Conservation (phyloP, 306 rosid genomes). For the Trifolium repens region DNA sequence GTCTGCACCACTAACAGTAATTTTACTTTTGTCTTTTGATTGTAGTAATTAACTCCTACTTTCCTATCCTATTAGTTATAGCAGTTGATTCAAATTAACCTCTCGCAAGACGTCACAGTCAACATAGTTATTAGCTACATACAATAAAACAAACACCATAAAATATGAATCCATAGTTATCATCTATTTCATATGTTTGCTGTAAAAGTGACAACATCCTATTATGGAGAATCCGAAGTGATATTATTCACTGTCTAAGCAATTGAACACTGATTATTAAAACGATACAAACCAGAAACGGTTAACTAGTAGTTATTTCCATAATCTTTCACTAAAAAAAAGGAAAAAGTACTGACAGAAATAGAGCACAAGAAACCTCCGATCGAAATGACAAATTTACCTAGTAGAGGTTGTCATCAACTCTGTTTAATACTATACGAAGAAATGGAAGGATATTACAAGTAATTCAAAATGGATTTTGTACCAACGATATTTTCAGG, state of each 20-base stretch:
- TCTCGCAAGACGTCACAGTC: background rate
- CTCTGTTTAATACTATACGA: conserved; percentile 43
- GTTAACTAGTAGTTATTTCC: conserved; percentile 16
- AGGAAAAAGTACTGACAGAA: conserved; percentile 14
- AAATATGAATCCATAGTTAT: conserved; percentile 12
- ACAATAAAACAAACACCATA: background rate
- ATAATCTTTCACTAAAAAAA: conserved; percentile 1
- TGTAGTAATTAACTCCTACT: too few relatives aligned
- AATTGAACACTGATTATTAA: conserved; percentile 21
- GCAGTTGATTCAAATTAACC: conserved; percentile 12
- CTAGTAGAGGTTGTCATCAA: conserved; percentile 25
- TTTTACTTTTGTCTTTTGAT: too few relatives aligned
- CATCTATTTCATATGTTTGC: conserved; percentile 28
- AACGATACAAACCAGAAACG: conserved; percentile 28
- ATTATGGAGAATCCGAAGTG: conserved; percentile 34
- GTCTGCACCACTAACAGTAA: too few relatives aligned
- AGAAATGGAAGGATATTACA: conserved; percentile 45
- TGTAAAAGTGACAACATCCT: conserved; percentile 29
- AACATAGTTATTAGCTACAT: background rate
- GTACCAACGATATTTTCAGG: conserved; percentile 38
- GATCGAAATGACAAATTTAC: conserved; percentile 28
- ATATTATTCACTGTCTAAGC: conserved; percentile 36
- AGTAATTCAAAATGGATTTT: conserved; percentile 49
- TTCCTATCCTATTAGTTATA: too few relatives aligned
- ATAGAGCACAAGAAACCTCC: conserved; percentile 36